A percentile compares a stretch with the other conserved stretches of the same genome.
phyloP scores from a whole-genome alignment of 2,329 filamentous ascomycete species.

The Verticillium longisporum region DNA sequence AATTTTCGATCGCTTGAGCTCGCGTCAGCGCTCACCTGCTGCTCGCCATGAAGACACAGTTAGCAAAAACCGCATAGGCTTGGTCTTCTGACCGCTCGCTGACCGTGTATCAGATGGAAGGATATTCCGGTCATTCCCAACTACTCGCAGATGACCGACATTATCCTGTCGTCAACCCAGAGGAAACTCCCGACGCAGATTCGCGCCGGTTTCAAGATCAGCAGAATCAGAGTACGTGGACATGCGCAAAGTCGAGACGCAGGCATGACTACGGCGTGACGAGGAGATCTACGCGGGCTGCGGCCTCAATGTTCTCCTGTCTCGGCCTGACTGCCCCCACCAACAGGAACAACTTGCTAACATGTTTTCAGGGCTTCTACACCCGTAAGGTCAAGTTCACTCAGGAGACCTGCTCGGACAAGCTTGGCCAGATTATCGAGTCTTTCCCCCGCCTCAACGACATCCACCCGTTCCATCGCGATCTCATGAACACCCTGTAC shows the following conservation, averaged over 20 bases:
- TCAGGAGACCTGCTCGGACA: slow-evolving; percentile 92
- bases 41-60: slow-evolving; percentile 13
- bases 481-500: slow-evolving; percentile 90
- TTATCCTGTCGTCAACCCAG: slow-evolving; percentile 90
- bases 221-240: slow-evolving; percentile 49
- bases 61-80: not conserved
- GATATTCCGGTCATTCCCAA: slow-evolving; percentile 85
- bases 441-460: slow-evolving; percentile 89
- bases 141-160: slow-evolving; percentile 93
- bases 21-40: slow-evolving; percentile 4
- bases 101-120: slow-evolving; percentile 55
- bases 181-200: slow-evolving; percentile 92
- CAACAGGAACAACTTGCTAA: not conserved
- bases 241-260: not conserved
- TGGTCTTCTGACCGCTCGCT: not conserved
- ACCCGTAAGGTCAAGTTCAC: slow-evolving; percentile 98
- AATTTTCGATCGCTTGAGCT: not conserved
- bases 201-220: slow-evolving; percentile 88
- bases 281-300: not conserved
- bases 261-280: not conserved
- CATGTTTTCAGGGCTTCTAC: slow-evolving; percentile 9
- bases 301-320: not conserved
- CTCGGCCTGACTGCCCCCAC: not conserved
- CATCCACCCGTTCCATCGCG: slow-evolving; percentile 86
- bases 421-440: slow-evolving; percentile 83